Evolutionary conservation across 192 early-diverging fungal species (phyloP).

Genomic region (Chytriomyces confervae): DNA sequence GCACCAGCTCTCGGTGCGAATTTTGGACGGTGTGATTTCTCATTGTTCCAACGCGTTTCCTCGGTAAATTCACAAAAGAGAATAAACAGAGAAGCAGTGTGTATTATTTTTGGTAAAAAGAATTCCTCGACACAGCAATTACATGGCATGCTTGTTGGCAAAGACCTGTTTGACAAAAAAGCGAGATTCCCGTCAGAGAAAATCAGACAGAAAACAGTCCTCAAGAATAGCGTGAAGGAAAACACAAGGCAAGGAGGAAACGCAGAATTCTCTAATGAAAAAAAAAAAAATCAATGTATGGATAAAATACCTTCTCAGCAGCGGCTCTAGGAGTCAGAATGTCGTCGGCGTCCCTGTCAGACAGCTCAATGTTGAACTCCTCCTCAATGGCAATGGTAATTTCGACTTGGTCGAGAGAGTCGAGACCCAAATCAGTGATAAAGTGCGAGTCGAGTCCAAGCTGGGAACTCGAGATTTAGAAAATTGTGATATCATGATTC

Average conservation of each 20-base stretch:
- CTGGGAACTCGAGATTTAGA: constrained; percentile 49
- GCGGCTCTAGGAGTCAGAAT: constrained; percentile 90
- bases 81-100: too few relatives aligned
- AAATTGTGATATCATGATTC: too few relatives aligned
- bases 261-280: too few relatives aligned
- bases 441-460: constrained; percentile 85
- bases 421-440: constrained; percentile 91
- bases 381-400: constrained; percentile 99
- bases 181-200: too few relatives aligned
- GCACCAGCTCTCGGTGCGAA: too few relatives aligned
- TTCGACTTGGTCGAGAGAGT: constrained; percentile 97
- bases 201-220: background rate
- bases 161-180: constrained; percentile 28
- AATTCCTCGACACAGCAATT: background rate
- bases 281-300: background rate
- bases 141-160: constrained; percentile 41
- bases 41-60: too few relatives aligned
- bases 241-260: too few relatives aligned
- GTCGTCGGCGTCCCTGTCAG: constrained; percentile 95
- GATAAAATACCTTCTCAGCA: constrained; percentile 67
- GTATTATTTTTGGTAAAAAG: too few relatives aligned
- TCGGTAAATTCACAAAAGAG: too few relatives aligned
- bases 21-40: too few relatives aligned
- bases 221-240: background rate
- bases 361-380: constrained; percentile 98